Percentiles rank a stretch among this genome's conserved stretches.
Evolutionary conservation across 2,329 filamentous ascomycete genomes (phyloP).

Genomic region (Venturiaceae sp.): DNA sequence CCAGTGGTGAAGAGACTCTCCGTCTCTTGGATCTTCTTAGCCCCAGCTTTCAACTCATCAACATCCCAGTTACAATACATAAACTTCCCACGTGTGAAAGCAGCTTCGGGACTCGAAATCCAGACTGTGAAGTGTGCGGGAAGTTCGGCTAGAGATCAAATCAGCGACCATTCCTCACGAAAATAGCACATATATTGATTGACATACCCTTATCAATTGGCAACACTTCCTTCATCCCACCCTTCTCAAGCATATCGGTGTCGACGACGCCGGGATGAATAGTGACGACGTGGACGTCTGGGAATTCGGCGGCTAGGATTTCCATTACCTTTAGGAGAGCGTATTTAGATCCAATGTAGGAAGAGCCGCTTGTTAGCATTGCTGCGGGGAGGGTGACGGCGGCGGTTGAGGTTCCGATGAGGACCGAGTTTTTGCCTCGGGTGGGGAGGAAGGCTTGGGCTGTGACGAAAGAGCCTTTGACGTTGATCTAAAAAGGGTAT

Average conservation of each 20-base stretch:
- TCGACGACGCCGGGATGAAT: constrained; percentile 26
- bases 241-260: constrained; percentile 20
- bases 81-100: constrained; percentile 12
- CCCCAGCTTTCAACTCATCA: constrained; percentile 18
- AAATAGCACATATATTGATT: background rate
- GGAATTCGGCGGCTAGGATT: constrained; percentile 22
- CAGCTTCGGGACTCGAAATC: constrained; percentile 20
- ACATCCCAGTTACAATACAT: constrained; percentile 21
- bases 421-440: background rate
- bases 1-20: constrained; percentile 13
- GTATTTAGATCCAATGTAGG: constrained; percentile 24
- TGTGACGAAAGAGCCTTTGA: constrained; percentile 1
- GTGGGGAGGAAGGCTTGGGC: constrained; percentile 1
- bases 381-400: background rate
- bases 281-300: constrained; percentile 20
- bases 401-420: background rate
- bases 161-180: background rate
- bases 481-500: background rate
- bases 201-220: constrained; percentile 1
- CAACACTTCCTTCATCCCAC: background rate
- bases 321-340: constrained; percentile 21
- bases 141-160: constrained; percentile 12
- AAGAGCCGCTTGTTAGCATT: constrained; percentile 15
- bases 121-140: constrained; percentile 21
- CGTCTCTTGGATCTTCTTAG: constrained; percentile 12